Base-by-base conservation (phyloP, 257 asterid species). In the Nemophila menziesii region DNA sequence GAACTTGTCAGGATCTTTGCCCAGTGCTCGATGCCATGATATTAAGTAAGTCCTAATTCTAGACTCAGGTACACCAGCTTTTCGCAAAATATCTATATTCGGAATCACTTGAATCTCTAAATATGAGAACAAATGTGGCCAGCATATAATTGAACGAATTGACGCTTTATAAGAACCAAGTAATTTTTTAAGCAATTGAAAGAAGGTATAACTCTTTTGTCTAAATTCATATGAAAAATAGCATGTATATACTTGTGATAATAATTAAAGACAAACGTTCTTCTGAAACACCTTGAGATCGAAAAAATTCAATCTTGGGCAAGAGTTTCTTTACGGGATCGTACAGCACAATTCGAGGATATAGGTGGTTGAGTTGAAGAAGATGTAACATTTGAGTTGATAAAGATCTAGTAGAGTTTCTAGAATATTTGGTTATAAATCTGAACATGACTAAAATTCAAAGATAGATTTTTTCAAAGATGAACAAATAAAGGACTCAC, bases 231-330 rank as follows among this genome's bases (percentile, higher is more conserved):
- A 3, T 1, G 0, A 8, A 54, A 8, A 11, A 61, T 12, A 1
- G 22, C 17, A 15, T 56, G 53, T 22, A 39, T n/a, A n/a, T n/a
- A n/a, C n/a, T 16, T 16, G 46, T 21, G 8, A 54, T 16, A 1
- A 54, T 10, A 2, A 36, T 9, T 4, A 11, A 48, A n/a, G 47
- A 27, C 20, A 54, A 38, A 11, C 44, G 38, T 2, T 1, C 42
- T 9, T 29, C 49, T 11, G 61, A 23, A 23, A 61, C 43, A 6
- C 68, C 68, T 17, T 33, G 22, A 23, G 62, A 54, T 33, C 17
- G 15, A 26, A 61, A 61, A 54, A 48, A 61, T 22, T 58, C 52
- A 27, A 58, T 37, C 56, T 58, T 58, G 17, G 64, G 58, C 33
- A 44, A 59, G 21, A 51, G 24, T 53, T 18, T 17, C 8, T 44